Evolutionary conservation across 1,284 basidiomycete genomes (phyloP), one percentile per base, ranked within the genome.

Genomic region (Ceratobasidium sp.): DNA sequence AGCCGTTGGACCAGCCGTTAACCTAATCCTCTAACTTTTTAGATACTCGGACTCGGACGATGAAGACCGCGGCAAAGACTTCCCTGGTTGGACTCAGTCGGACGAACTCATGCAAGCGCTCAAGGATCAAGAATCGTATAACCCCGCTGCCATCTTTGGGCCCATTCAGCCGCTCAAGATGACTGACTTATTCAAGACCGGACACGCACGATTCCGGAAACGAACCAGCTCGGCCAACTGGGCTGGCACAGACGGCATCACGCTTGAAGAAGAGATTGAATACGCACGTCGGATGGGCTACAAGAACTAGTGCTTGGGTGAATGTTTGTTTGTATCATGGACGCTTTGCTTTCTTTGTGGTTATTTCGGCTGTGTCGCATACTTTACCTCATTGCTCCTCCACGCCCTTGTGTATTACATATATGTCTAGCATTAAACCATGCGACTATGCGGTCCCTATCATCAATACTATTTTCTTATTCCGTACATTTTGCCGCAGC

Each of bases 211-310:
- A 66, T 97, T 98, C 87, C 89, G 96, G 78, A 92, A 94, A 15
- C 89, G 96, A 73, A 95, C 95, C 7, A 96, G 94, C 82, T 96
- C 95, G 23, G 97, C 96, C 57, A 97, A 97, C 84, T 98, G 96
- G 96, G 90, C 91, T 20, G 95, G 94, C 20, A 86, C 92, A 17
- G 96, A 98, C 86, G 89, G 91, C 48, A 86, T 98, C 80, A 96
- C 95, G 7, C 85, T 87, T 50, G 90, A 93, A 80, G 96, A 98
- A 84, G 91, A 96, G 85, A 86, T 88, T 77, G 94, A 96, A 81
- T 98, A 98, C 83, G 94, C 92, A 2, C 89, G 89, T 82, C 88
- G 93, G 78, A 98, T 98, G 96, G 96, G 96, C 3, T 98, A 93
- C 86, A 88, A 86, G 81, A 80, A 81, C 40, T 78, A 67, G 56